Evolutionary conservation across 805 yeast genomes (phyloP).

Genomic region (Candida andamanensis): DNA sequence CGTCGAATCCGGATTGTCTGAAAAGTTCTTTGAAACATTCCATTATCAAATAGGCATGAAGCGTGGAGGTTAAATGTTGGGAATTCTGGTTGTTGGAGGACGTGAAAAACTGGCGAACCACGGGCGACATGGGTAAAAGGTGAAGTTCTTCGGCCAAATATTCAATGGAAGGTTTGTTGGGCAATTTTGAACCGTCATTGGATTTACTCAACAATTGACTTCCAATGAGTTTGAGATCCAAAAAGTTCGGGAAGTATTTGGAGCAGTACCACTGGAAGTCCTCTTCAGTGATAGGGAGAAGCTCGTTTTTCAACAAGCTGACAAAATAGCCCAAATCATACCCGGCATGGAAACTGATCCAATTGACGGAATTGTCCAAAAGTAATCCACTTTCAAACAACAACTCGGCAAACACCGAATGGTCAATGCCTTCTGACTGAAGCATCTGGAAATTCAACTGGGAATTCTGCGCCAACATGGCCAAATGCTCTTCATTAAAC

Average conservation of each 20-base stretch:
- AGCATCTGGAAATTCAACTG: conserved; percentile 71
- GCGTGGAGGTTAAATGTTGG: conserved; percentile 43
- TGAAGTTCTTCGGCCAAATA: conserved; percentile 62
- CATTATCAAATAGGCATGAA: conserved; percentile 61
- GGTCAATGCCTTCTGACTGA: conserved; percentile 71
- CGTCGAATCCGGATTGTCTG: conserved; percentile 21
- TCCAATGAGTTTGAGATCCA: conserved; percentile 66
- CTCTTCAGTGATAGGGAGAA: conserved; percentile 74
- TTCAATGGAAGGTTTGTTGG: conserved; percentile 48
- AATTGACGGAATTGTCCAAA: conserved; percentile 62
- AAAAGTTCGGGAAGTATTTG: conserved; percentile 73
- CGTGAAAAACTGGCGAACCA: conserved; percentile 37
- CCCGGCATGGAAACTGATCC: conserved; percentile 93
- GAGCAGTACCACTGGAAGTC: conserved; percentile 71
- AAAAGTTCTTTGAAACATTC: conserved; percentile 59
- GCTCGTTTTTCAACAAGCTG: conserved; percentile 66
- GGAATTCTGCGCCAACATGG: conserved; percentile 75
- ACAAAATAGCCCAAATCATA: conserved; percentile 90
- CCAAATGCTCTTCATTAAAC: conserved; percentile 82
- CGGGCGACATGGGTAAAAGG: conserved; percentile 56
- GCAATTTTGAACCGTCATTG: conserved; percentile 11
- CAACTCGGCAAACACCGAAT: conserved; percentile 74
- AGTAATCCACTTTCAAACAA: conserved; percentile 83
- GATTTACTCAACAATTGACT: conserved; percentile 26
- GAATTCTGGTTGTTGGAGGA: conserved; percentile 21